Evolutionary conservation across 108 stramenopile species (phyloP).

Genomic region (Thalassiosira profunda): DNA sequence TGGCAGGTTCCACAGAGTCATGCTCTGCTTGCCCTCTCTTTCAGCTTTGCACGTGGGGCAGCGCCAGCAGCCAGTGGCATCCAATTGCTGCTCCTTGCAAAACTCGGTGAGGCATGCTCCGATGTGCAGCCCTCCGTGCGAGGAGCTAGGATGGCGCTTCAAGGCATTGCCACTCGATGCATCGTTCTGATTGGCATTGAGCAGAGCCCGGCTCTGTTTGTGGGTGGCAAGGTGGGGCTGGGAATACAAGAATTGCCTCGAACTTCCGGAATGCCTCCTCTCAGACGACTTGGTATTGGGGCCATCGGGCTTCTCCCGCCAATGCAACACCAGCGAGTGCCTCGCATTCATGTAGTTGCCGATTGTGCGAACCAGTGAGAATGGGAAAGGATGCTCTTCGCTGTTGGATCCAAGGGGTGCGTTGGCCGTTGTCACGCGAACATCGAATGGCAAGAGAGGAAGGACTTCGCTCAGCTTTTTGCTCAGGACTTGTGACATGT

Average conservation of each 20-base stretch:
- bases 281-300: slow-evolving; percentile 15
- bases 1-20: slow-evolving; percentile 92
- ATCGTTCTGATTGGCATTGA: slow-evolving; percentile 24
- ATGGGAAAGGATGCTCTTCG: slow-evolving; percentile 77
- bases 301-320: slow-evolving; percentile 46
- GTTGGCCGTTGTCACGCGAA: slow-evolving; percentile 78
- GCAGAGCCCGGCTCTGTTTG: slow-evolving; percentile 51
- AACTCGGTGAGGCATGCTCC: slow-evolving; percentile 90
- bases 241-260: slow-evolving; percentile 56
- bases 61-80: slow-evolving; percentile 74
- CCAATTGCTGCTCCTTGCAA: slow-evolving; percentile 84
- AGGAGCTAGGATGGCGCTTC: slow-evolving; percentile 42
- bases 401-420: slow-evolving; percentile 44
- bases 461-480: slow-evolving; percentile 61
- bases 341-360: slow-evolving; percentile 84
- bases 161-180: slow-evolving; percentile 14
- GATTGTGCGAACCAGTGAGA: slow-evolving; percentile 76
- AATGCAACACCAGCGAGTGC: slow-evolving; percentile 74
- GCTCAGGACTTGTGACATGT: slow-evolving; percentile 52
- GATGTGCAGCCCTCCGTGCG: slow-evolving; percentile 67
- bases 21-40: slow-evolving; percentile 85
- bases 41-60: slow-evolving; percentile 91
- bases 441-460: slow-evolving; percentile 82
- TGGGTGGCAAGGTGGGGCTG: slow-evolving; percentile 52
- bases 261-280: slow-evolving; percentile 9